Base-by-base conservation (phyloP, 1,284 basidiomycete species). In the Boletus semigastroideus region DNA sequence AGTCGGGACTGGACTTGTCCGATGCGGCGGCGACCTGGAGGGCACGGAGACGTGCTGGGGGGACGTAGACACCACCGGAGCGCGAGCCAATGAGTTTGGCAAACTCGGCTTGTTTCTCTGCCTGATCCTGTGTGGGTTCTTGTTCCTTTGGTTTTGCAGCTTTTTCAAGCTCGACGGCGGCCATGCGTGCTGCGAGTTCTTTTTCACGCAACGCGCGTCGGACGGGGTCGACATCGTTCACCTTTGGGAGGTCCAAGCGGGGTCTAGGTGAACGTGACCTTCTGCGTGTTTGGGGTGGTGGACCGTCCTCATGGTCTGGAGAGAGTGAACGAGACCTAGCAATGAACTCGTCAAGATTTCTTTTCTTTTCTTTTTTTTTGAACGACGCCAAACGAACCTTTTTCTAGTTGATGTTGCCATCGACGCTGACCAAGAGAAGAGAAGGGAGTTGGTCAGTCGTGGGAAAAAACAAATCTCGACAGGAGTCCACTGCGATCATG, bases 21-120 rank as follows among this genome's bases (percentile, higher is more conserved):
- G 83, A 78, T 12, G 82, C 74, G 13, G 89, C 92, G 11, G 89
- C 92, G 45, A 94, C 91, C 71, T 97, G 93, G 71, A 99, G 78
- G 1, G 95, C 95, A 46, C 92, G 84, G 42, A 99, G 76, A 28
- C 92, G 85, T 27, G 94, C 94, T 9, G 97, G 97, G 2, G 96
- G 96, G 63, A 99, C 88, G 68, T 99, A 99, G 11, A 97, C 93
- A 30, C 96, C 97, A 9, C 96, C 97, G 7, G 91, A 92, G 28
- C 90, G 85, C 58, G 86, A 83, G 57, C 80, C 80, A 1, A 87
- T 65, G 49, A 94, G 77, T 70, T 92, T 93, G 4, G 87, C 82
- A 64, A 94, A 93, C 70, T 93, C 90, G 25, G 84, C 84, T 66
- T 85, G 74, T 48, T 87, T 83, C 63, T 90, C 87, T 50, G 80